Evolutionary conservation across 192 early-diverging fungal species (phyloP).

Genomic region (Geosiphon pyriformis): DNA sequence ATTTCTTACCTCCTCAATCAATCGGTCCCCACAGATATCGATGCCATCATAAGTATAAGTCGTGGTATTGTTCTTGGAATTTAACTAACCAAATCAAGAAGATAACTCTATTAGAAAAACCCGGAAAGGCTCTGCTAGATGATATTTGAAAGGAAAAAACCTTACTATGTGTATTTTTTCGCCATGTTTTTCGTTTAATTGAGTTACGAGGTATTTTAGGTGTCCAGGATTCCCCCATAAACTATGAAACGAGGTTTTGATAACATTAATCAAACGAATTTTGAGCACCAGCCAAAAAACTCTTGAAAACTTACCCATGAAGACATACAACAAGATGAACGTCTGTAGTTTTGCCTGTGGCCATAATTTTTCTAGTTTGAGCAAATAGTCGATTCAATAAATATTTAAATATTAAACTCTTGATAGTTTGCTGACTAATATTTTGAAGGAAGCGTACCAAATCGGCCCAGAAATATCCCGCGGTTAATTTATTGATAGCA

Average conservation of each 20-base stretch:
- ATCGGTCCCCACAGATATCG: slow-evolving; percentile 47
- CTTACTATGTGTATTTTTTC: slow-evolving; percentile 11
- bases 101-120: not conserved
- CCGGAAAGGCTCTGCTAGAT: too few relatives aligned
- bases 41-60: slow-evolving; percentile 52
- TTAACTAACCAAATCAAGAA: slow-evolving; percentile 33
- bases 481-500: too few relatives aligned
- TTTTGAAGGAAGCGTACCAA: too few relatives aligned
- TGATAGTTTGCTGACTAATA: too few relatives aligned
- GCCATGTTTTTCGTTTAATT: slow-evolving; percentile 5
- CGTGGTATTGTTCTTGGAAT: slow-evolving; percentile 39
- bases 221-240: slow-evolving; percentile 23
- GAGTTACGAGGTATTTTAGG: slow-evolving; percentile 12
- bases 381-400: too few relatives aligned
- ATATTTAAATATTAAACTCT: too few relatives aligned
- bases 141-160: not conserved
- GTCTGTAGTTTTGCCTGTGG: not conserved
- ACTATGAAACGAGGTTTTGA: too few relatives aligned
- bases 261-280: too few relatives aligned
- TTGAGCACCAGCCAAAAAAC: too few relatives aligned
- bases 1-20: slow-evolving; percentile 37
- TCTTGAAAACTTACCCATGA: not conserved
- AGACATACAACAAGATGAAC: not conserved
- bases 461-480: too few relatives aligned
- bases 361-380: not conserved